Evolutionary conservation across 257 asterid species (phyloP).

Genomic region (Primulina tabacum): DNA sequence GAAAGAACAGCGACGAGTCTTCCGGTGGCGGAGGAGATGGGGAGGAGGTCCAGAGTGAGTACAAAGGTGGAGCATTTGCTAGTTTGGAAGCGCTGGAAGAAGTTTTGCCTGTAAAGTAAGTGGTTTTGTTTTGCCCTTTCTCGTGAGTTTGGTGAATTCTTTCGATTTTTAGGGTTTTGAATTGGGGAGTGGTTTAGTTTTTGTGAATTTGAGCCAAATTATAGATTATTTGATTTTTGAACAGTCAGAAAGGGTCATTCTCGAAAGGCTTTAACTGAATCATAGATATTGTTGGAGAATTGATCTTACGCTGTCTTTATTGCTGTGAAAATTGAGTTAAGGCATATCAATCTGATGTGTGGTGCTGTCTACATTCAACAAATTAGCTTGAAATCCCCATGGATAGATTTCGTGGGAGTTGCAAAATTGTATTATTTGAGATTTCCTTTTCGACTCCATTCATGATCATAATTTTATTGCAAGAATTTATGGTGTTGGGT

Average conservation of each 20-base stretch:
- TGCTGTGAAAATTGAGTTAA: too few species aligned
- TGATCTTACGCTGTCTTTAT: background rate
- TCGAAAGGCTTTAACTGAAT: background rate
- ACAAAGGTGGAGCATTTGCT: conserved; percentile 44
- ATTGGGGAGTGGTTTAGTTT: background rate
- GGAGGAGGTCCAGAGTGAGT: conserved; percentile 52
- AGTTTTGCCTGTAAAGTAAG: conserved; percentile 49
- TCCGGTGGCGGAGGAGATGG: conserved; percentile 27
- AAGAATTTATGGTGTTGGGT: background rate
- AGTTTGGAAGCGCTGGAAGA: conserved; percentile 48
- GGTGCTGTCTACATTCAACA: background rate
- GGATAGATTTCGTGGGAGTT: background rate
- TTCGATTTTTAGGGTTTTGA: conserved; percentile 12
- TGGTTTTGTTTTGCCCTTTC: background rate
- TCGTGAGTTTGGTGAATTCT: background rate
- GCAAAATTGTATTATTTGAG: background rate
- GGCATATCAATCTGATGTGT: background rate
- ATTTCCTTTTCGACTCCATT: background rate
- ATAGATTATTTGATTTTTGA: conserved; percentile 21
- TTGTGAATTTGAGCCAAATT: background rate
- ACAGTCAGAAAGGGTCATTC: too few species aligned
- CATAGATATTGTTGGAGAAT: background rate
- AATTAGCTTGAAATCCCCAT: background rate
- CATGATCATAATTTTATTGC: background rate
- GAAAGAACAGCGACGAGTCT: conserved; percentile 46